These are phyloP conservation scores for Tubosaeta sp. DNA, from an alignment of 768 basidiomycete species.

Conservation along the genomic window DNA sequence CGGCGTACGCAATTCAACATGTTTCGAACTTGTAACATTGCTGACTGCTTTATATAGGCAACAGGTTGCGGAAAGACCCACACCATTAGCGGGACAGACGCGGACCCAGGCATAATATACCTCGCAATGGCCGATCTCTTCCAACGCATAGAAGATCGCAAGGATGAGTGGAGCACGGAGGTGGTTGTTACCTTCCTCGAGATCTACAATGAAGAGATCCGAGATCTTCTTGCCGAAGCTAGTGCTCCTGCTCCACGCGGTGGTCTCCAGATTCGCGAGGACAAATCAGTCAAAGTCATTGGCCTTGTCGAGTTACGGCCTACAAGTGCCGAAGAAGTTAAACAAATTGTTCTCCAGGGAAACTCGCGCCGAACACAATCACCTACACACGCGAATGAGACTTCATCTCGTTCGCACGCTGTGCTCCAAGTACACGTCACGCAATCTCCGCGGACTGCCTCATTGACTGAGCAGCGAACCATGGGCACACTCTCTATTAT, in stretches of 20 bases:
- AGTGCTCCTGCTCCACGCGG: conserved; percentile 63
- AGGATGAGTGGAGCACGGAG: conserved; percentile 80
- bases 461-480: conserved; percentile 74
- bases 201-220: conserved; percentile 98
- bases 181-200: conserved; percentile 95
- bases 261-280: conserved; percentile 90
- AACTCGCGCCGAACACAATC: conserved; percentile 88
- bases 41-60: conserved; percentile 52
- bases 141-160: conserved; percentile 83
- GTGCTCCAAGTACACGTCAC: conserved; percentile 94
- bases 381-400: conserved; percentile 94
- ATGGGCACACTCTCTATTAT: conserved; percentile 96
- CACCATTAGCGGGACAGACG: conserved; percentile 90
- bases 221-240: conserved; percentile 84
- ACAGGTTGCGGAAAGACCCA: conserved; percentile 99
- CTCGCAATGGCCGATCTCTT: conserved; percentile 97
- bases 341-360: conserved; percentile 86
- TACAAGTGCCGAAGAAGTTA: conserved; percentile 84
- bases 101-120: conserved; percentile 91
- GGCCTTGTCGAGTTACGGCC: conserved; percentile 82
- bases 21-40: neutral
- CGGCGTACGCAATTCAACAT: conserved; percentile 60
- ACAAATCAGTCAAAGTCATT: conserved; percentile 87
- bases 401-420: conserved; percentile 95
- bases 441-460: conserved; percentile 81